Evolutionary conservation across 2,329 filamentous ascomycete species (phyloP).

Genomic region (Phialemoniopsis sp.): DNA sequence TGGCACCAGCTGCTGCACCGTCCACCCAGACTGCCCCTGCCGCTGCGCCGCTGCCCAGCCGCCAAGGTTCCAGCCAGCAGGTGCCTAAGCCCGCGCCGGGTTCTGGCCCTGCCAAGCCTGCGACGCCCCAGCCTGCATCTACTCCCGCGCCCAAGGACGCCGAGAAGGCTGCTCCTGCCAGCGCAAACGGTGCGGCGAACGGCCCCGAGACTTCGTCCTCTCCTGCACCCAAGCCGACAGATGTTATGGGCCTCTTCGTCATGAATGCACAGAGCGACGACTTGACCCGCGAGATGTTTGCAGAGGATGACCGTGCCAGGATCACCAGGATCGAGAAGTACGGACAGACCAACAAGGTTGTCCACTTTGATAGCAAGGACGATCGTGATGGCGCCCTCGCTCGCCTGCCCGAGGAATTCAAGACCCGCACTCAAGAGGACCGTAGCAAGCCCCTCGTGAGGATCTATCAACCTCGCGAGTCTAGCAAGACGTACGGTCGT

Average conservation of each 20-base stretch:
- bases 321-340: conserved; percentile 76
- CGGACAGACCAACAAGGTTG: conserved; percentile 76
- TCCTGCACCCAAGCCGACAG: conserved; percentile 55
- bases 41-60: conserved; percentile 5
- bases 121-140: conserved; percentile 43
- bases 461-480: conserved; percentile 71
- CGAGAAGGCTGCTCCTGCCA: conserved; percentile 46
- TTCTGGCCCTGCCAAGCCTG: conserved; percentile 30
- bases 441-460: conserved; percentile 78
- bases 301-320: conserved; percentile 77
- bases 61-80: conserved; percentile 17
- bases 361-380: conserved; percentile 74
- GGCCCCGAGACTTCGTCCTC: conserved; percentile 50
- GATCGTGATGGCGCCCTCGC: conserved; percentile 78
- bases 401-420: conserved; percentile 70
- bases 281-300: conserved; percentile 76
- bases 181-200: conserved; percentile 50
- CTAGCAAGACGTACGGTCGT: conserved; percentile 37
- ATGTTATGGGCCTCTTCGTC: conserved; percentile 85
- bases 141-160: conserved; percentile 47
- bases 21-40: conserved; percentile 27
- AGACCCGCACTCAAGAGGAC: conserved; percentile 67
- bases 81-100: conserved; percentile 23
- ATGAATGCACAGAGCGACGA: conserved; percentile 82
- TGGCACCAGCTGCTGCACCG: conserved; percentile 23